phyloP scores from a whole-genome alignment of 2,329 filamentous ascomycete genomes.

The Dothideomycetidae sp. region DNA sequence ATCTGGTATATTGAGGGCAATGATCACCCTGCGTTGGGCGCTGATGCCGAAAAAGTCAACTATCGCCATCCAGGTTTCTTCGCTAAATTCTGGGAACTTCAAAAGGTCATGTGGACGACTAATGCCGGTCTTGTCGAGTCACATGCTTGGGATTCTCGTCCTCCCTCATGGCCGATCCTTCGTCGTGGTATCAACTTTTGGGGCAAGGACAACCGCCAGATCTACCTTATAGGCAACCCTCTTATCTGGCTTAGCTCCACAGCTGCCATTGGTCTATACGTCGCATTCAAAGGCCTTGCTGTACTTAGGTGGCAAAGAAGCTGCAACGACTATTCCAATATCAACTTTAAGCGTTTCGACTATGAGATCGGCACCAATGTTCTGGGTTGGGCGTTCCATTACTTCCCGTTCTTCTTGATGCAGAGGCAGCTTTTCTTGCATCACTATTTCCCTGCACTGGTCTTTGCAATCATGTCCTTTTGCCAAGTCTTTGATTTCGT shows the following conservation, averaged over 20 bases:
- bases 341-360: conserved; percentile 89
- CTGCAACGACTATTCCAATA: conserved; percentile 68
- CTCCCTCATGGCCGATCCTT: conserved; percentile 82
- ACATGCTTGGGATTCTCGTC: conserved; percentile 95
- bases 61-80: conserved; percentile 91
- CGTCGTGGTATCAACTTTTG: conserved; percentile 98
- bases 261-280: conserved; percentile 59
- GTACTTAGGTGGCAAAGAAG: conserved; percentile 88
- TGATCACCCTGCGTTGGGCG: conserved; percentile 61
- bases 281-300: conserved; percentile 73
- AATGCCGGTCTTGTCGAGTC: conserved; percentile 94
- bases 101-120: conserved; percentile 97
- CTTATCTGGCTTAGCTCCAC: conserved; percentile 89
- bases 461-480: conserved; percentile 81
- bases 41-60: conserved; percentile 81
- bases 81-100: conserved; percentile 93
- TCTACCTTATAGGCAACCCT: conserved; percentile 92
- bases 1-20: conserved; percentile 95
- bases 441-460: conserved; percentile 94
- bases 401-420: conserved; percentile 98
- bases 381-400: conserved; percentile 92
- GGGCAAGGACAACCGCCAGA: conserved; percentile 84
- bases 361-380: conserved; percentile 87
- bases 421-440: conserved; percentile 94
- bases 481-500: conserved; percentile 82